These are phyloP conservation scores for Lactarius trivialis DNA, from an alignment of 768 basidiomycete species.

Conservation along the genomic window DNA sequence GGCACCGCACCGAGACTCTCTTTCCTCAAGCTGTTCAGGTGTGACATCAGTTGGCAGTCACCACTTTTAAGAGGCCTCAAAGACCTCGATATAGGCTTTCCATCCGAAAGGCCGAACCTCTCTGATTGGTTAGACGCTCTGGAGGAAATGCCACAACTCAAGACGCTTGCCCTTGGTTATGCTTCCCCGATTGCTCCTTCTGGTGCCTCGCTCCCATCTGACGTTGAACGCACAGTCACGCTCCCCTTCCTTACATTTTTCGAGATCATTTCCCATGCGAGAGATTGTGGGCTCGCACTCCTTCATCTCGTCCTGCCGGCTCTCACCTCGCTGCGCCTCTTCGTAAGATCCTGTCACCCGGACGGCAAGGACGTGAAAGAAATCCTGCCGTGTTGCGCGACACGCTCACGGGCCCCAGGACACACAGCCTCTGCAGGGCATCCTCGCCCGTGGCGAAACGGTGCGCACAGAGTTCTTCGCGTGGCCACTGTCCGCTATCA, in stretches of 20 bases:
- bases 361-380: background rate
- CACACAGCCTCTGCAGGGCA: too few species aligned
- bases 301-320: too few species aligned
- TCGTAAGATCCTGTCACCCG: background rate
- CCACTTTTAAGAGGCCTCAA: slow-evolving; percentile 6
- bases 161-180: too few species aligned
- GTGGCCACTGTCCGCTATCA: background rate
- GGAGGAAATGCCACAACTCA: too few species aligned
- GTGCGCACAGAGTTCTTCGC: background rate
- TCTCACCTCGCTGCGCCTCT: too few species aligned
- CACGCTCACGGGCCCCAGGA: slow-evolving; percentile 2
- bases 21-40: background rate
- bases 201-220: too few species aligned
- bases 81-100: background rate
- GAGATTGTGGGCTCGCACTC: too few species aligned
- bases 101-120: background rate
- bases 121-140: too few species aligned
- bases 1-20: background rate
- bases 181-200: background rate
- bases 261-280: too few species aligned
- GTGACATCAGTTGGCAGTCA: slow-evolving; percentile 2
- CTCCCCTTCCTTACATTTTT: too few species aligned
- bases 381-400: background rate
- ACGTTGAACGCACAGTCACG: too few species aligned
- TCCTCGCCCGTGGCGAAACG: too few species aligned